Evolutionary conservation across 2,329 filamentous ascomycete genomes (phyloP).

Genomic region (Hirsutella rhossiliensis): DNA sequence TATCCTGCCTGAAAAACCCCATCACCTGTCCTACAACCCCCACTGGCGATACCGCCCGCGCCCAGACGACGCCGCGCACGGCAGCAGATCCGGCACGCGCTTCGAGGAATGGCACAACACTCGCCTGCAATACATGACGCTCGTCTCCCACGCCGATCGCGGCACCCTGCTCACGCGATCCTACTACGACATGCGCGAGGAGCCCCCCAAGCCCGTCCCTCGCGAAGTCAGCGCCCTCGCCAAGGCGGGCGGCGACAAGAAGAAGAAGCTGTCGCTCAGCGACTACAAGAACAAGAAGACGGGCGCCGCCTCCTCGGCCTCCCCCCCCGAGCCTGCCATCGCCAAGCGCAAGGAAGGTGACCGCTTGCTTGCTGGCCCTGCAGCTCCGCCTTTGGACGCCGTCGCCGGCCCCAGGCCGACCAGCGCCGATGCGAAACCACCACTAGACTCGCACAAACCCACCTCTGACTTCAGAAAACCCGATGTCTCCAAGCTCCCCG

Average conservation of each 20-base stretch:
- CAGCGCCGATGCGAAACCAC: constrained; percentile 2
- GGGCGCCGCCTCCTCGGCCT: constrained; percentile 17
- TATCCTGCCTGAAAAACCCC: constrained; percentile 38
- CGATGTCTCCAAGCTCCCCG: constrained; percentile 12
- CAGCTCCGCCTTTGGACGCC: constrained; percentile 1
- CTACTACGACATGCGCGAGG: constrained; percentile 45
- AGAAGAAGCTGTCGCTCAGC: constrained; percentile 45
- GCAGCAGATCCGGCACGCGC: constrained; percentile 14
- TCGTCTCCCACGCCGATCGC: constrained; percentile 44
- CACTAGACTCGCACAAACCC: neutral
- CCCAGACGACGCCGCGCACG: constrained; percentile 23
- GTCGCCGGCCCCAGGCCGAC: constrained; percentile 6
- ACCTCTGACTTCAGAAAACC: constrained; percentile 8
- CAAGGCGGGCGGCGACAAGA: constrained; percentile 30
- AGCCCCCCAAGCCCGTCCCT: constrained; percentile 27
- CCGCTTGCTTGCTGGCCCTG: constrained; percentile 13
- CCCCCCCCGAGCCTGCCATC: constrained; percentile 22
- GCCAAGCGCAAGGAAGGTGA: constrained; percentile 19
- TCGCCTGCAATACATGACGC: constrained; percentile 44
- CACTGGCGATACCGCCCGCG: constrained; percentile 34
- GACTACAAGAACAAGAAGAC: constrained; percentile 47
- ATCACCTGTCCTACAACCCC: constrained; percentile 38
- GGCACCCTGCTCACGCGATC: constrained; percentile 44
- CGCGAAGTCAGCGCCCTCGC: constrained; percentile 26
- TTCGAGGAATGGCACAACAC: constrained; percentile 37